Evolutionary conservation across 192 early-diverging fungal species (phyloP), one percentile per base, ranked within the genome.

Genomic region (Podila verticillata): DNA sequence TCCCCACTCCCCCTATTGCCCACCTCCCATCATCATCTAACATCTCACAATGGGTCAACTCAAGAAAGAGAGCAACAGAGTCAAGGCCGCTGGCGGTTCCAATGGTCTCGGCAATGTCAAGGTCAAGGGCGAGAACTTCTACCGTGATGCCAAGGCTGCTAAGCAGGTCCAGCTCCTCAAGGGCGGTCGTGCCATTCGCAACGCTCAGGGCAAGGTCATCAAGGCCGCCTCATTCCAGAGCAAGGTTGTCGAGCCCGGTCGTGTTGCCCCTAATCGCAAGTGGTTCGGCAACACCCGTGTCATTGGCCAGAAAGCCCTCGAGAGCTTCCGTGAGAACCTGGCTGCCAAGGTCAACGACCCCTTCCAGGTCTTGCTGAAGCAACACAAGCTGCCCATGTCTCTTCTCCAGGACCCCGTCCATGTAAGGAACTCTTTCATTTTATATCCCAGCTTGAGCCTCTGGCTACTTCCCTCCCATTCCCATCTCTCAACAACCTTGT

Each of bases 231-330:
- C 84, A 29, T 99, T 92, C 80, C 98, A 99, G 89, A 91, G 87
- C 66, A 86, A 87, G 57, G 88, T 92, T 20, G 94, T 91, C 4
- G 85, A 91, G 15, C 82, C 89, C 22, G 95, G 94, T 19, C 91
- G 96, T 71, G 93, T 99, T 12, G 94, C 93, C 69, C 94, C 97
- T 58, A 96, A 99, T 86, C 89, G 98, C 84, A 92, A 93, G 71
- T 99, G 97, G 97, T 99, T 98, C 74, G 96, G 93, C 69, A 99
- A 99, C 85, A 99, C 98, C 20, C 88, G 98, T 34, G 96, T 97
- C 20, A 96, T 99, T 72, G 96, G 96, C 0, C 96, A 97, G 75
- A 95, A 98, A 81, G 93, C 94, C 70, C 89, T 99, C 61, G 93
- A 93, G 70, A 90, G 88, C 75, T 99, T 99, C 84, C 93, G 97